Base-by-base conservation (phyloP, 176 grass and related monocot species). In the Melocanna baccifera region DNA sequence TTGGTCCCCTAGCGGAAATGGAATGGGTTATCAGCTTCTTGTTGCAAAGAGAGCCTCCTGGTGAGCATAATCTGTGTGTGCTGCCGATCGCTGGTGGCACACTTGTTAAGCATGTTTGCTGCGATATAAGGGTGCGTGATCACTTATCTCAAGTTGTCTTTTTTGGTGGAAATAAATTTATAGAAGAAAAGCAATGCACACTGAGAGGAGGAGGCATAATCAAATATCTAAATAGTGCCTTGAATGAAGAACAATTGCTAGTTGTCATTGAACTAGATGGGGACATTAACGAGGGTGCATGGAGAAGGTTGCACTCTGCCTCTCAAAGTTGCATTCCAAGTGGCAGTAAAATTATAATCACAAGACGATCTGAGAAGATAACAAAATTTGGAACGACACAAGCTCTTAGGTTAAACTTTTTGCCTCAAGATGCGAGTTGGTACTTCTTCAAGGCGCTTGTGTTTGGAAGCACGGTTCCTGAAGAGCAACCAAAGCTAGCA, bases 261-360 rank as follows among this genome's bases (percentile, higher is more conserved):
- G n/a, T 90, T 7, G 13, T 77, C 0, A 23, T 90, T 18, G 84
- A 83, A 14, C 0, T 55, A 15, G 12, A 36, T 30, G 29, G 2
- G 3, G 4, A 61, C 18, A 0, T 83, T 25, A 52, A 42, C 14
- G 37, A 62, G 4, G 15, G 0, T 3, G 19, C 9, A 53, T 82
- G 78, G 78, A 63, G 12, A 34, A 28, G 6, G 0, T 0, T 90
- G 2, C 14, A 10, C 16, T 4, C 48, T 32, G 62, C 62, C 12
- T 87, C 69, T 9, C 22, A 9, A 36, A 68, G 32, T 18, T 69
- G 41, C 58, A 58, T 43, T 41, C 34, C 51, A 76, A 36, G 40
- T 11, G 77, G 67, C 37, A 87, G 86, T 55, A 87, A 81, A n/a
- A 47, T 87, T 10, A 76, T 87, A 79, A 41, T 86, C 15, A 64